Conservation (phyloP, 23 red algal species). For the Cyanidioschyzon merolae region DNA sequence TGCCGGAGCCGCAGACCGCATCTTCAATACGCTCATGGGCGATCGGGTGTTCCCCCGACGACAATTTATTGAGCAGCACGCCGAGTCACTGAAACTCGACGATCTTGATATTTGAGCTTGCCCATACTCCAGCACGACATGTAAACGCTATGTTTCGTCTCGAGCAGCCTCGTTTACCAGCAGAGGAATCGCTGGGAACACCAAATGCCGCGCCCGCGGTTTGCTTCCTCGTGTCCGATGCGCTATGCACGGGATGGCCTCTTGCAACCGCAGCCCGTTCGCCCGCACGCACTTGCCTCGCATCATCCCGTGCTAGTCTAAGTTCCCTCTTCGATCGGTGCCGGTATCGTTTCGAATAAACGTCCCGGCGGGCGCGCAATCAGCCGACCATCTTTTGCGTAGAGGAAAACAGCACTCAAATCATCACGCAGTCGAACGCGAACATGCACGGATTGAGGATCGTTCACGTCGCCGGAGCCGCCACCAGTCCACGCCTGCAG, state of each 20-base stretch:
- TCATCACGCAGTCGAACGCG: neutral
- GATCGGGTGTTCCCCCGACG: slow-evolving; percentile 70
- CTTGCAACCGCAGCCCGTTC: too few species aligned
- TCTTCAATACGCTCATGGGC: slow-evolving; percentile 93
- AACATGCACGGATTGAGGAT: neutral
- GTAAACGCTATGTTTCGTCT: too few species aligned
- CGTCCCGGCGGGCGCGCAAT: neutral
- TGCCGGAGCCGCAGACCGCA: slow-evolving; percentile 61
- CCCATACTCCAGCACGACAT: too few species aligned
- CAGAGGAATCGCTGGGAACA: too few species aligned
- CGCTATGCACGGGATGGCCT: too few species aligned
- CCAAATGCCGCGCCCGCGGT: too few species aligned
- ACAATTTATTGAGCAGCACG: slow-evolving; percentile 89
- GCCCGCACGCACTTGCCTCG: too few species aligned
- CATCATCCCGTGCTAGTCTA: too few species aligned
- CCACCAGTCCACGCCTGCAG: neutral
- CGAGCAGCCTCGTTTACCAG: too few species aligned
- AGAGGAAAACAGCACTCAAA: neutral
- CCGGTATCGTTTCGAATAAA: too few species aligned
- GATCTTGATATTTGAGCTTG: slow-evolving; percentile 83
- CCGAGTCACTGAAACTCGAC: slow-evolving; percentile 43
- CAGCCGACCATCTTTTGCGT: neutral
- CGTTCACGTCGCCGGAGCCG: neutral
- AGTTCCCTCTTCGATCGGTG: too few species aligned
- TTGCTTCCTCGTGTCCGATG: too few species aligned